Base-by-base conservation (phyloP, 78 protist genomes). In the Salpingoeca rosetta region DNA sequence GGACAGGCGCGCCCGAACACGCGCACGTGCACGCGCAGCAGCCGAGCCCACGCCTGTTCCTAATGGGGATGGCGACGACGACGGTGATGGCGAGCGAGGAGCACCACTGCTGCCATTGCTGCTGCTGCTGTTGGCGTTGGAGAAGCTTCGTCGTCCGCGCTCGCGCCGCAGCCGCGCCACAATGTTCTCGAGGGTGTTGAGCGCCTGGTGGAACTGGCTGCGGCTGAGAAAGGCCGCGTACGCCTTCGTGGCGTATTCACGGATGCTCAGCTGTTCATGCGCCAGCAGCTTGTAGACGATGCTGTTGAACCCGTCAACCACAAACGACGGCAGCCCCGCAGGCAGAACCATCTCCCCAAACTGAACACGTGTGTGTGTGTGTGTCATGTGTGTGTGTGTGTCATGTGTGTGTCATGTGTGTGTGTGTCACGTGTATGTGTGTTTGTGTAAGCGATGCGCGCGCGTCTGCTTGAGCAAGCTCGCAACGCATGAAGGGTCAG, bases 191-290 rank as follows among this genome's bases (percentile, higher is more conserved):
- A 82, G n/a, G 10, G 37, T 3, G n/a, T 11, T n/a, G 36, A 83
- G 36, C 11, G 39, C 10, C 38, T 3, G 79, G 10, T 40, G 72
- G 57, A 41, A 25, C 11, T 45, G 12, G 87, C 87, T 76, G 28
- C 83, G 17, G 38, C 35, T 7, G n/a, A 85, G 87, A 37, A 36
- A 85, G 44, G 45, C 57, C 43, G 44, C 2, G 82, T 44, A 85
- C 24, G 87, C 43, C 28, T 77, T n/a, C 2, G 44, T 85, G 51
- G 87, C 87, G 35, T 43, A 2, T 36, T 85, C 87, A 1, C 87
- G 80, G 36, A 85, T 44, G 75, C 83, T 85, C 76, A 85, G 80
- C 35, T 85, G 87, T n/a, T 7, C 45, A 22, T 85, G 80, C 36
- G 37, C 37, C 11, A 85, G 72, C 80, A 85, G 39, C 1, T 10